Percentiles rank a stretch among this genome's conserved stretches.
Conservation (phyloP, 2,329 filamentous ascomycete genomes). For the Thielaviopsis punctulata region DNA sequence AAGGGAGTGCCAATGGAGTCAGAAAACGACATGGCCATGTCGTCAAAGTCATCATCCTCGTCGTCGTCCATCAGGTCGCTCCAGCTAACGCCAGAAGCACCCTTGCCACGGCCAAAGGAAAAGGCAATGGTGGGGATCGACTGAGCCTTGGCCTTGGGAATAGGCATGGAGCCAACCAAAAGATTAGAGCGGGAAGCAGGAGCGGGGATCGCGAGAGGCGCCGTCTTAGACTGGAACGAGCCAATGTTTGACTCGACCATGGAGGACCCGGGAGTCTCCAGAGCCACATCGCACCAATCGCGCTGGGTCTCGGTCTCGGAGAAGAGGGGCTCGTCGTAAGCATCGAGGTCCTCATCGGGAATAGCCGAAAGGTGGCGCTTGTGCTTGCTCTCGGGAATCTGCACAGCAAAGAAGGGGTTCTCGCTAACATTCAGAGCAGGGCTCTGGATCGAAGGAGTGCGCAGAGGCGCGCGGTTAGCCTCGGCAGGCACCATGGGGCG, state of each 20-base stretch:
- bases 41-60: conserved; percentile 46
- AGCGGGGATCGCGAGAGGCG: conserved; percentile 25
- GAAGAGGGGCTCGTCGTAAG: conserved; percentile 73
- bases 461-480: conserved; percentile 84
- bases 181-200: not conserved
- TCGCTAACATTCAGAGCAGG: conserved; percentile 31
- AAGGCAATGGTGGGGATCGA: conserved; percentile 55
- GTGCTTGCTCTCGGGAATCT: conserved; percentile 2
- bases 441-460: conserved; percentile 86
- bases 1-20: conserved; percentile 2
- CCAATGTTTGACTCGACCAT: conserved; percentile 46
- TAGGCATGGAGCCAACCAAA: conserved; percentile 51
- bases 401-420: conserved; percentile 10
- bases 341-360: conserved; percentile 52
- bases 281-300: conserved; percentile 64
- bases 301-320: conserved; percentile 54
- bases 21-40: conserved; percentile 19
- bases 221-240: conserved; percentile 24
- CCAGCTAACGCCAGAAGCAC: conserved; percentile 92
- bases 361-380: conserved; percentile 58
- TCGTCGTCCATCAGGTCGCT: conserved; percentile 91
- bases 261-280: conserved; percentile 65
- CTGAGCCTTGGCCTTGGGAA: conserved; percentile 61
- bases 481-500: conserved; percentile 61
- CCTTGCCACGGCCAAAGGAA: conserved; percentile 61